Percentiles rank a stretch among this genome's conserved stretches.
Evolutionary conservation across 164 flowering plant species (phyloP).

Genomic region (Aristolochia contorta): DNA sequence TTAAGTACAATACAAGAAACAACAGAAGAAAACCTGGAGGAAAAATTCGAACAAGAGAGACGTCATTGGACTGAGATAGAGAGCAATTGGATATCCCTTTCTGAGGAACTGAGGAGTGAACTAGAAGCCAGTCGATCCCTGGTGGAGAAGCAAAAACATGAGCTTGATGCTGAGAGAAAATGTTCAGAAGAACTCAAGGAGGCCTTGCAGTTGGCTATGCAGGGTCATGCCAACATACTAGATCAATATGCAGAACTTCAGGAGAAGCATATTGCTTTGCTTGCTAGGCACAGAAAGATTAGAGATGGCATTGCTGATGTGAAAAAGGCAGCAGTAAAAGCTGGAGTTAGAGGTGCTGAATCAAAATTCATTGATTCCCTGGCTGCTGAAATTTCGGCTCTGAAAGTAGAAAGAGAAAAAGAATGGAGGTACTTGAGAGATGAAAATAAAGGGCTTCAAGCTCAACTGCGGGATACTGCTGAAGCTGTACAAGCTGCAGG

Average conservation of each 20-base stretch:
- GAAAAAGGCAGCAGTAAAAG: slow-evolving; percentile 86
- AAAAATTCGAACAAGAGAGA: slow-evolving; percentile 70
- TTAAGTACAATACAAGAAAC: slow-evolving; percentile 24
- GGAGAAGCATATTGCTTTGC: slow-evolving; percentile 80
- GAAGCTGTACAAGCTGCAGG: slow-evolving; percentile 99
- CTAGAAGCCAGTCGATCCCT: slow-evolving; percentile 49
- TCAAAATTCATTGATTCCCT: slow-evolving; percentile 86
- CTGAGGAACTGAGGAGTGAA: slow-evolving; percentile 69
- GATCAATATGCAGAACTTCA: slow-evolving; percentile 96
- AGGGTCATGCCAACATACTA: slow-evolving; percentile 93
- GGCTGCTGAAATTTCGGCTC: slow-evolving; percentile 84
- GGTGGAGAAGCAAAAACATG: slow-evolving; percentile 52
- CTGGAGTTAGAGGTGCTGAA: slow-evolving; percentile 88
- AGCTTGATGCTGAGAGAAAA: slow-evolving; percentile 67
- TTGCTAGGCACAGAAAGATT: slow-evolving; percentile 71
- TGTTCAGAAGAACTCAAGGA: slow-evolving; percentile 87
- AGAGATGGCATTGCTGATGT: slow-evolving; percentile 85
- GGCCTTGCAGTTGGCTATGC: slow-evolving; percentile 95
- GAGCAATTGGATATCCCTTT: slow-evolving; percentile 81
- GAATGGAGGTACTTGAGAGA: slow-evolving; percentile 71
- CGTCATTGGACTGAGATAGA: slow-evolving; percentile 69
- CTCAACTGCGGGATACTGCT: slow-evolving; percentile 90
- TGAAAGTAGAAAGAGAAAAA: slow-evolving; percentile 72
- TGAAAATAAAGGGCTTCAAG: slow-evolving; percentile 77
- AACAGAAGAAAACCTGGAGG: slow-evolving; percentile 35